Evolutionary conservation across 768 basidiomycete genomes (phyloP), one percentile per base, ranked within the genome.

Genomic region (Kwoniella sp.): DNA sequence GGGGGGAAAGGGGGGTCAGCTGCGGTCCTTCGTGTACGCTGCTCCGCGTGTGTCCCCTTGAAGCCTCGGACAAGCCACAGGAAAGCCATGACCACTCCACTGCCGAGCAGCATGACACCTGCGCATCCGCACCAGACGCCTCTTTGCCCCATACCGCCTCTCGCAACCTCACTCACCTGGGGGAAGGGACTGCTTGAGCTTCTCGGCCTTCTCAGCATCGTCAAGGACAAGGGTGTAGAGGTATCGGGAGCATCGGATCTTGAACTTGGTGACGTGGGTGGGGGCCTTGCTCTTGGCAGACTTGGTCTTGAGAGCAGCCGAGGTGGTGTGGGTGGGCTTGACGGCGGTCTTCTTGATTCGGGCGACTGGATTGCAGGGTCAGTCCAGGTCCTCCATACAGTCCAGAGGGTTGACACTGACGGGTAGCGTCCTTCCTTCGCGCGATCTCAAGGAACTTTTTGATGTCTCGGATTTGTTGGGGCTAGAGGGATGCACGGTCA

Each of bases 381-480:
- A 47, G 29, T 19, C 10, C 17, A 19, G 6, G 25, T 26, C 12
- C 19, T 41, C 19, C 9, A 22, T n/a, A 39, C 19, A 45, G 25
- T 12, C 23, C 25, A 40, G 26, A 36, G 20, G 1, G 6, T n/a
- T n/a, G n/a, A 8, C 29, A 85, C 92, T 77, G 73, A 95, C 93
- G 84, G 56, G 83, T 83, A 62, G 95, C 95, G 83, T 95, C 93
- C 83, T 90, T 93, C 79, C 93, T 84, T 80, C 85, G 84, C 50
- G 92, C 86, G 76, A 93, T 89, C 79, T 90, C 86, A 77, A 98
- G 88, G 80, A 98, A 96, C 77, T 88, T 81, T 81, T 98, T 99
- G 82, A 98, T 96, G 78, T 98, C 92, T 69, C 82, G 81, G 80
- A 99, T 85, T 84, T 96, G 88, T 80, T 95, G 91, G 56, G 93